Evolutionary conservation across 306 rosid species (phyloP).

Genomic region (Vigna nakashimae): DNA sequence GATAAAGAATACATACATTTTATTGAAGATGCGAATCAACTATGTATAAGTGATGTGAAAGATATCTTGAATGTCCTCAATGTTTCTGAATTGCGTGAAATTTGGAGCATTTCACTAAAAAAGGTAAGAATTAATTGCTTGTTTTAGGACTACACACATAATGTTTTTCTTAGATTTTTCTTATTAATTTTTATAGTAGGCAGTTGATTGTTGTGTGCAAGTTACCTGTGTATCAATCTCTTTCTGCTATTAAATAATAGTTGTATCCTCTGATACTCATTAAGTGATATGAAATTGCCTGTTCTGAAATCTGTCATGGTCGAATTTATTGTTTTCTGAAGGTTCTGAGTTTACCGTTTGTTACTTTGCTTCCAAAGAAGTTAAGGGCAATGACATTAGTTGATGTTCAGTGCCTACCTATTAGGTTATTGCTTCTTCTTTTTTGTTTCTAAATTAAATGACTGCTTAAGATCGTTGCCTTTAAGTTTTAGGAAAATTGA

Average conservation of each 20-base stretch:
- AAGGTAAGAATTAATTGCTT: constrained; percentile 59
- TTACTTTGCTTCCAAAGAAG: not conserved
- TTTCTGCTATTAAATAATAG: not conserved
- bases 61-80: constrained; percentile 74
- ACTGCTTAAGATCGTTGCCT: too few species aligned
- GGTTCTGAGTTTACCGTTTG: not conserved
- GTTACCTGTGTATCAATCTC: constrained; percentile 21
- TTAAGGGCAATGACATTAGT: not conserved
- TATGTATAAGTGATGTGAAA: constrained; percentile 49
- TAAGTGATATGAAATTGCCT: constrained; percentile 13
- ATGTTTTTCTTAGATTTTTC: not conserved
- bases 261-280: constrained; percentile 5
- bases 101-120: constrained; percentile 58
- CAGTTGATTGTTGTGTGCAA: constrained; percentile 3
- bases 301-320: not conserved
- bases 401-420: too few species aligned
- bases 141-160: not conserved
- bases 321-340: not conserved
- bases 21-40: constrained; percentile 54
- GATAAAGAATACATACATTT: constrained; percentile 66
- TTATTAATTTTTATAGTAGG: not conserved
- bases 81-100: constrained; percentile 79
- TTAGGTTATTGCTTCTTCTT: too few species aligned
- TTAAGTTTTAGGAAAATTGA: too few species aligned
- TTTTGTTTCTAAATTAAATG: too few species aligned